A percentile compares a stretch with the other conserved stretches of the same genome.
Evolutionary conservation across 2,329 filamentous ascomycete species (phyloP).

Genomic region (Xylaria sp.): DNA sequence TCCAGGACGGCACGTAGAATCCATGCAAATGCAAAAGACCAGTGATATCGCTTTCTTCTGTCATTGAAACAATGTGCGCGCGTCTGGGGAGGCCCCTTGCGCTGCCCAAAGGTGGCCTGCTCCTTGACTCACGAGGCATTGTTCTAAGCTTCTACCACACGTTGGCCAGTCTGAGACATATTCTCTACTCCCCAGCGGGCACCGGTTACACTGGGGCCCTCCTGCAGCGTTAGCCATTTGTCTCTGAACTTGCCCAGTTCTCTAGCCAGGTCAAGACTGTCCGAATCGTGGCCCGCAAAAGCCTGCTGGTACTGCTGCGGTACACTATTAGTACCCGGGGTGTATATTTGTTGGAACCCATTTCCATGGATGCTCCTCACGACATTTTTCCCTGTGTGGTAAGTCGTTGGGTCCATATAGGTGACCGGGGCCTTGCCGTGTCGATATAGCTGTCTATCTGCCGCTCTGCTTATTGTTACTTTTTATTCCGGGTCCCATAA

Average conservation of each 20-base stretch:
- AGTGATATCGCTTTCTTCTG: constrained; percentile 40
- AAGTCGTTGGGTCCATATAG: constrained; percentile 48
- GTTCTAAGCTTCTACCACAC: constrained; percentile 24
- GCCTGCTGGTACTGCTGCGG: constrained; percentile 35
- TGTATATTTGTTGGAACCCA: constrained; percentile 35
- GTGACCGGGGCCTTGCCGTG: constrained; percentile 32
- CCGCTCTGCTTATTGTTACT: constrained; percentile 36
- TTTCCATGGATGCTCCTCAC: constrained; percentile 43
- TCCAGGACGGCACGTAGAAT: constrained; percentile 9
- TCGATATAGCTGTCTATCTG: constrained; percentile 30
- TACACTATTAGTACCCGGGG: constrained; percentile 44
- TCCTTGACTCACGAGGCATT: constrained; percentile 36
- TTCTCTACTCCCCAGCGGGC: constrained; percentile 13
- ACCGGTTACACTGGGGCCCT: constrained; percentile 10
- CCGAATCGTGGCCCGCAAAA: constrained; percentile 34
- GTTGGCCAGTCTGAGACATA: constrained; percentile 31
- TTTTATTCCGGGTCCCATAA: constrained; percentile 38
- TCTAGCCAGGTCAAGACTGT: constrained; percentile 32
- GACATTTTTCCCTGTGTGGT: constrained; percentile 42
- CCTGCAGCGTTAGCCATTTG: constrained; percentile 25
- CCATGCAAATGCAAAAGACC: constrained; percentile 40
- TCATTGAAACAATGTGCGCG: constrained; percentile 46
- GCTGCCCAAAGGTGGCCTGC: constrained; percentile 41
- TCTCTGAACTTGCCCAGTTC: constrained; percentile 35
- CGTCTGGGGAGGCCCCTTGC: constrained; percentile 44